Percentiles rank a stretch among this genome's conserved stretches.
Evolutionary conservation across 306 rosid genomes (phyloP).

Genomic region (Boehmeria nivea): DNA sequence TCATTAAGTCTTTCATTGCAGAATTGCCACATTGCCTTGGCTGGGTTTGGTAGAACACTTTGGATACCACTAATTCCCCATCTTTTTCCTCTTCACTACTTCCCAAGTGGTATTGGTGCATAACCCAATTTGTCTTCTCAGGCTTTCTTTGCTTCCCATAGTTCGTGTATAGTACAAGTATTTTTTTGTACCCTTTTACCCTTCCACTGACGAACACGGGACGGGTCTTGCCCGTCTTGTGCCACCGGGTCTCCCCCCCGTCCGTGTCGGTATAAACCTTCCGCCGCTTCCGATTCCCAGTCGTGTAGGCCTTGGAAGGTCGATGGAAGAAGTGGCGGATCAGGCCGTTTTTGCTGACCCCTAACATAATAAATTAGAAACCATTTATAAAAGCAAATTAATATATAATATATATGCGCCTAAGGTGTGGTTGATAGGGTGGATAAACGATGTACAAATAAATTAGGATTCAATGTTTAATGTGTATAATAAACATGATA

Average conservation of each 20-base stretch:
- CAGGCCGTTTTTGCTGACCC: constrained; percentile 13
- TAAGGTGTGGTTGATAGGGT: no score
- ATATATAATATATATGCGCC: no score
- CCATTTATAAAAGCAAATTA: no score
- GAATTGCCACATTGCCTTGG: constrained; percentile 70
- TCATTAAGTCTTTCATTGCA: constrained; percentile 39
- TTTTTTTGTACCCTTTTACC: constrained; percentile 62
- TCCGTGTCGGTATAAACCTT: constrained; percentile 11
- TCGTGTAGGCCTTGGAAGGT: constrained; percentile 20
- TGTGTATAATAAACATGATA: no score
- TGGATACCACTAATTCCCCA: constrained; percentile 71
- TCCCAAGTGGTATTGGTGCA: no score
- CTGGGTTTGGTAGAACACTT: constrained; percentile 75
- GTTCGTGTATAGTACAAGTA: constrained; percentile 68
- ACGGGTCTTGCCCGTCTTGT: constrained; percentile 18
- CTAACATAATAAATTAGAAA: background rate
- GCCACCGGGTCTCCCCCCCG: constrained; percentile 18
- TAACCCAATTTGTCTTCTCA: no score
- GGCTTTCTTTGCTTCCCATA: constrained; percentile 64
- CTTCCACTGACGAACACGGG: constrained; percentile 12
- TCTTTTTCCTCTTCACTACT: constrained; percentile 73
- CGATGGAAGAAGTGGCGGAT: constrained; percentile 20
- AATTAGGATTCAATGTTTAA: no score
- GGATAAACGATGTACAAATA: no score
- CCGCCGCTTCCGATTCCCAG: constrained; percentile 11